These are phyloP conservation scores for Tetratostichococcus sp. DNA, from an alignment of 139 green algal species.

Conservation along the genomic window DNA sequence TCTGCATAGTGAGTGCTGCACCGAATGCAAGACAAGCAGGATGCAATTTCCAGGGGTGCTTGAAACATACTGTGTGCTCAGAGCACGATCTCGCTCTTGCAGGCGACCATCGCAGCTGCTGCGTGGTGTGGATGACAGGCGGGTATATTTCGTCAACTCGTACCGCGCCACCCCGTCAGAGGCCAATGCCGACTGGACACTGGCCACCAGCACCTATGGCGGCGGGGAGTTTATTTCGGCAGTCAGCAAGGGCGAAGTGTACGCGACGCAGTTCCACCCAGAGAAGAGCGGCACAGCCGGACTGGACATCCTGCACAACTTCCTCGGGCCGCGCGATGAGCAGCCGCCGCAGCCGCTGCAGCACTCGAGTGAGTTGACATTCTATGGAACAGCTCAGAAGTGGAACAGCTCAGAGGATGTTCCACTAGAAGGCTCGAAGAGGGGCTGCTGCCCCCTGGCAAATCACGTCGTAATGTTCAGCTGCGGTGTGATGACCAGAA, in stretches of 20 bases:
- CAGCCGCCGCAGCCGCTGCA: neutral
- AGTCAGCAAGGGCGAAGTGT: conserved; percentile 76
- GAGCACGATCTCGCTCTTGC: neutral
- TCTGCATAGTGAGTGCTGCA: too few relatives aligned
- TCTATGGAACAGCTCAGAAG: too few relatives aligned
- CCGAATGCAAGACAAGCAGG: too few relatives aligned
- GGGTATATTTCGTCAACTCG: conserved; percentile 98
- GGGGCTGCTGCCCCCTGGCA: too few relatives aligned
- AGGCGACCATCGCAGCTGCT: conserved; percentile 50
- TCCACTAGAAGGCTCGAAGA: too few relatives aligned
- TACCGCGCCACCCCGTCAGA: conserved; percentile 65
- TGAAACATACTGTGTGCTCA: too few relatives aligned
- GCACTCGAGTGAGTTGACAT: conserved; percentile 1
- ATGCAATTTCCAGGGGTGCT: too few relatives aligned
- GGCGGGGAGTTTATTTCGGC: conserved; percentile 82
- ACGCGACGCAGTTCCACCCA: conserved; percentile 93
- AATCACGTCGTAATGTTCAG: too few relatives aligned
- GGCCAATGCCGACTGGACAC: conserved; percentile 88
- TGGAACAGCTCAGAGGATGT: too few relatives aligned
- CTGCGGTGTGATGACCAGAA: too few relatives aligned
- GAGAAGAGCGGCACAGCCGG: conserved; percentile 90
- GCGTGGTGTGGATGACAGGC: conserved; percentile 47
- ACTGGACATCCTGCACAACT: conserved; percentile 69
- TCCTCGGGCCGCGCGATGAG: conserved; percentile 57
- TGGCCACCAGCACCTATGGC: conserved; percentile 86